Evolutionary conservation across 2,329 filamentous ascomycete species (phyloP).

Genomic region (Penicillium brevicompactum): DNA sequence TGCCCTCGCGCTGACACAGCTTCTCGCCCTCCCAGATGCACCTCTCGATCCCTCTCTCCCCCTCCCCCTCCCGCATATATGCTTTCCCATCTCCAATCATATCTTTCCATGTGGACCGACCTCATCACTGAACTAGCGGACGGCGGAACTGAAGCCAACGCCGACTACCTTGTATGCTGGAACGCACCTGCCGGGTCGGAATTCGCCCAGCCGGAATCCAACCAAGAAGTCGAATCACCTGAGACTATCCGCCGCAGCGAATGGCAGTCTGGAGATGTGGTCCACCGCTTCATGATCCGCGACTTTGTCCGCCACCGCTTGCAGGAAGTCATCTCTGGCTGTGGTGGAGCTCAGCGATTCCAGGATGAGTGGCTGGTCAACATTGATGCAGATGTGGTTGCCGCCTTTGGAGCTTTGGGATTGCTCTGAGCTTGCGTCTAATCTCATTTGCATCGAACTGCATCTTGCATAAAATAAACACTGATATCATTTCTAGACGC

Average conservation of each 20-base stretch:
- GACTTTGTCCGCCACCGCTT: constrained; percentile 47
- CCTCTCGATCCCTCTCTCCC: constrained; percentile 29
- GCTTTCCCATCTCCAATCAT: constrained; percentile 48
- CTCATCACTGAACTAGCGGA: constrained; percentile 48
- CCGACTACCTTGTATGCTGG: constrained; percentile 48
- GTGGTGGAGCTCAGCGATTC: constrained; percentile 46
- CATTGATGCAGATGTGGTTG: constrained; percentile 46
- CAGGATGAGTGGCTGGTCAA: constrained; percentile 47
- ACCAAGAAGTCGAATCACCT: constrained; percentile 40
- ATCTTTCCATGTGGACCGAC: constrained; percentile 51
- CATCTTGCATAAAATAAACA: neutral
- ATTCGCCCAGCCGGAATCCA: constrained; percentile 34
- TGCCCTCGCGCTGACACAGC: constrained; percentile 48
- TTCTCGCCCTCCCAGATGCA: constrained; percentile 42
- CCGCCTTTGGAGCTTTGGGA: constrained; percentile 42
- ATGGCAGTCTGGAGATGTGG: constrained; percentile 44
- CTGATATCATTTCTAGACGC: neutral
- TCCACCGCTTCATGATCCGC: constrained; percentile 49
- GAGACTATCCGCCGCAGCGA: constrained; percentile 44
- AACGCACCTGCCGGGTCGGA: constrained; percentile 26
- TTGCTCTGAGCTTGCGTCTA: constrained; percentile 28
- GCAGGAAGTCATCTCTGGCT: constrained; percentile 40
- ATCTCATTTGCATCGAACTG: neutral
- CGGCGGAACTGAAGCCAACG: constrained; percentile 40
- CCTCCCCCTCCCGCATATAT: constrained; percentile 39